Evolutionary conservation across 805 yeast genomes (phyloP).

Genomic region (Priceomyces fermenticarens): DNA sequence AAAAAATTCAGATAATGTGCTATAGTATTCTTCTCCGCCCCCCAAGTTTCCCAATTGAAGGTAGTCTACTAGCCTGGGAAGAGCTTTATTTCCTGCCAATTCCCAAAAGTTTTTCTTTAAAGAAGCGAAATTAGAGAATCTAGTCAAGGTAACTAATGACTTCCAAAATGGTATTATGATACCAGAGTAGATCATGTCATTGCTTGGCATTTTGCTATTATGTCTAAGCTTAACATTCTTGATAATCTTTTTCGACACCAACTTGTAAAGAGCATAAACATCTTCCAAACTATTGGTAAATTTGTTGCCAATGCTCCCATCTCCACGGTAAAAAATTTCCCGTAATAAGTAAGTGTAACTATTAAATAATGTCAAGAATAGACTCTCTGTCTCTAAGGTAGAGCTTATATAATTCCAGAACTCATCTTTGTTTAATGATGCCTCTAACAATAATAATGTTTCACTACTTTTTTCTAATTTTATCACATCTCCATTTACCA

Average conservation of each 20-base stretch:
- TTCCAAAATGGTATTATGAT: conserved; percentile 48
- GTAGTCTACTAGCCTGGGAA: conserved; percentile 43
- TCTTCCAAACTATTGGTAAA: conserved; percentile 14
- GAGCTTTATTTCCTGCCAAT: conserved; percentile 39
- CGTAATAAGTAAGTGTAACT: conserved; percentile 21
- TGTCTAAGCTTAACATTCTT: conserved; percentile 39
- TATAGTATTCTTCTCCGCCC: conserved; percentile 51
- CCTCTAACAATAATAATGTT: conserved; percentile 12
- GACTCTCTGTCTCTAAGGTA: conserved; percentile 18
- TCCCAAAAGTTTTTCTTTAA: conserved; percentile 54
- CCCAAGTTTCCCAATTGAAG: conserved; percentile 52
- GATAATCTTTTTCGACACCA: conserved; percentile 43
- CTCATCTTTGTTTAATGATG: conserved; percentile 22
- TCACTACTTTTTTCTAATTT: conserved; percentile 8
- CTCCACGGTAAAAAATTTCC: conserved; percentile 16
- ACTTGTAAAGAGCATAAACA: conserved; percentile 30
- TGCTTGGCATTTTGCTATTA: conserved; percentile 19
- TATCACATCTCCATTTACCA: conserved; percentile 15
- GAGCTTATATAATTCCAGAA: conserved; percentile 33
- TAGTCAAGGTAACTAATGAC: conserved; percentile 41
- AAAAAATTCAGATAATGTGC: conserved; percentile 20
- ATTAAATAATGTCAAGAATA: conserved; percentile 31
- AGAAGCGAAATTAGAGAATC: conserved; percentile 15
- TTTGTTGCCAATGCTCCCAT: conserved; percentile 9
- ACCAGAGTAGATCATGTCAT: conserved; percentile 43